phyloP scores from a whole-genome alignment of 768 basidiomycete species.

The Mycena chlorophos region DNA sequence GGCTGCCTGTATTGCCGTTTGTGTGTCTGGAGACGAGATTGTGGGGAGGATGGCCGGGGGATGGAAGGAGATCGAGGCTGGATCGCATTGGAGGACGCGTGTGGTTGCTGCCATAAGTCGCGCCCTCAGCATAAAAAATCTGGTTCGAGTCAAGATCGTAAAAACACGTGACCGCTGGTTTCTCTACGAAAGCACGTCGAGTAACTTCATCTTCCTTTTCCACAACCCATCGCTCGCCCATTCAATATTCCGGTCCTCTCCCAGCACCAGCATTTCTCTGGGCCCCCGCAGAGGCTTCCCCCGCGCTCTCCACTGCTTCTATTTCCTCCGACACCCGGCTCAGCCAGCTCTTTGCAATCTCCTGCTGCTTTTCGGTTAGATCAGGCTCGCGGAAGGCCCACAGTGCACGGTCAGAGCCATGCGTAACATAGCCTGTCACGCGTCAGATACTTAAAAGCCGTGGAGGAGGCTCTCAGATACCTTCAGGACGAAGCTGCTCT shows the following conservation, averaged over 20 bases:
- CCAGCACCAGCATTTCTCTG: conserved; percentile 46
- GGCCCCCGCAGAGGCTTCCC: conserved; percentile 32
- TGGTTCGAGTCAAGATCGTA: not conserved
- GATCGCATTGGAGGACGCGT: conserved; percentile 61
- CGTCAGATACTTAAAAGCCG: not conserved
- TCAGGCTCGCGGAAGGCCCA: conserved; percentile 60
- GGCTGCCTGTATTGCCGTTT: conserved; percentile 55
- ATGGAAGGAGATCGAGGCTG: conserved; percentile 59
- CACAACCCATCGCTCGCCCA: conserved; percentile 61
- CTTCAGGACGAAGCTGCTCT: conserved; percentile 53
- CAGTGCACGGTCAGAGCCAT: conserved; percentile 61
- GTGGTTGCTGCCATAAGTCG: conserved; percentile 29
- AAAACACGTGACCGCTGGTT: not conserved
- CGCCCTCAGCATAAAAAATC: conserved; percentile 2
- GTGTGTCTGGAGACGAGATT: conserved; percentile 52
- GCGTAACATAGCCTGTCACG: conserved; percentile 63
- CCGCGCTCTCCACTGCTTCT: conserved; percentile 38
- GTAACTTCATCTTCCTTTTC: conserved; percentile 46
- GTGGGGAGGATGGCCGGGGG: conserved; percentile 43
- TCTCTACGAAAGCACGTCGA: conserved; percentile 12
- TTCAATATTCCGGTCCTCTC: conserved; percentile 48
- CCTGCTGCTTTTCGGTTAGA: conserved; percentile 47
- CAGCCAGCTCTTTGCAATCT: conserved; percentile 57
- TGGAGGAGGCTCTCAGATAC: conserved; percentile 34
- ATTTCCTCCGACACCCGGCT: conserved; percentile 48